Evolutionary conservation across 1,284 basidiomycete species (phyloP).

Genomic region (Cryptococcus sp.): DNA sequence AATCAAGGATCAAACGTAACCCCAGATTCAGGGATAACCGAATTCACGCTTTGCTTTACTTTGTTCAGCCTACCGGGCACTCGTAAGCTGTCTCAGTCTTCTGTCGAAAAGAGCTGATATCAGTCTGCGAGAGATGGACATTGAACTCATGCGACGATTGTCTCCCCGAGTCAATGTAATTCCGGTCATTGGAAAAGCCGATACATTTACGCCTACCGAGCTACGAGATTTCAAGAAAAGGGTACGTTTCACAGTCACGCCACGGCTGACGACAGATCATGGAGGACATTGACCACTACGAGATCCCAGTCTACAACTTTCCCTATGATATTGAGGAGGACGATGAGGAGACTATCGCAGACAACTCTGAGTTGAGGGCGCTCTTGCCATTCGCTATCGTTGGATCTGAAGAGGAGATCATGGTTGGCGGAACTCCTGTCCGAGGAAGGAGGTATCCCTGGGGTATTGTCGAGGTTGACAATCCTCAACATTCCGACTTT

Average conservation of each 20-base stretch:
- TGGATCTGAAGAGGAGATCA: constrained; percentile 94
- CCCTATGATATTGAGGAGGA: constrained; percentile 99
- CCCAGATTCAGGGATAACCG: constrained; percentile 98
- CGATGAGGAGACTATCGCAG: constrained; percentile 96
- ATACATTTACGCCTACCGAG: constrained; percentile 87
- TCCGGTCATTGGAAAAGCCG: constrained; percentile 96
- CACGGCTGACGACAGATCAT: constrained; percentile 63
- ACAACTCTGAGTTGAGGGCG: constrained; percentile 88
- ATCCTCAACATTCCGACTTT: constrained; percentile 98
- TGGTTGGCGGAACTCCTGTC: constrained; percentile 84
- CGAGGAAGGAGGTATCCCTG: constrained; percentile 93
- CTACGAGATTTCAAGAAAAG: constrained; percentile 94
- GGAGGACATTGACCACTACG: constrained; percentile 99
- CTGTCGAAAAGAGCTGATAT: neutral
- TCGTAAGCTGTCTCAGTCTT: constrained; percentile 51
- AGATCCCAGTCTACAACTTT: constrained; percentile 99
- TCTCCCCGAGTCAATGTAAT: constrained; percentile 98
- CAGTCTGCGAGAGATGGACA: constrained; percentile 96
- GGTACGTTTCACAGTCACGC: constrained; percentile 52
- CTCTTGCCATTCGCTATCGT: constrained; percentile 96
- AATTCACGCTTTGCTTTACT: constrained; percentile 93
- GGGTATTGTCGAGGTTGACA: constrained; percentile 98
- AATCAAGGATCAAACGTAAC: constrained; percentile 99
- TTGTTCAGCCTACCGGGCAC: constrained; percentile 91
- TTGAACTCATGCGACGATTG: constrained; percentile 94